Base-by-base conservation (phyloP, 2,329 filamentous ascomycete species). In the Alternaria infectoria region DNA sequence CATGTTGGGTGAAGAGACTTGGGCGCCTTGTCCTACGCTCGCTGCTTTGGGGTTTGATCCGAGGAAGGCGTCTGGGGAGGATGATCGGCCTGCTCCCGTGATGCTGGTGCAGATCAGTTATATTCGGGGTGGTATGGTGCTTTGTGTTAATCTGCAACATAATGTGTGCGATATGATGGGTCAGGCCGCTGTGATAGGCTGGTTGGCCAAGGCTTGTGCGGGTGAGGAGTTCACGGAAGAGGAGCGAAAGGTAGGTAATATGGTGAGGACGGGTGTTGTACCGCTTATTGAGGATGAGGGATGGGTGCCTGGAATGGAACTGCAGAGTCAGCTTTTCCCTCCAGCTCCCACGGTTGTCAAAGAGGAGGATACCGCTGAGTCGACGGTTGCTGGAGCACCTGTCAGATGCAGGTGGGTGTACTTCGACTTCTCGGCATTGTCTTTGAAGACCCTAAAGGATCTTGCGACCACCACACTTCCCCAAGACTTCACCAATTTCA, bases 151-250 rank as follows among this genome's bases (percentile, higher is more conserved):
- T 26, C 81, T 77, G 8, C 81, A 86, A 23, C 87, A 88, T 65
- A 79, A 80, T 6, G 72, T 77, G 1, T 84, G 86, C 80, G 87
- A 88, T 58, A 83, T 85, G 75, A 80, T 79, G 1, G 86, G 85
- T 2, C 81, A 85, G 65, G 83, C 76, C 3, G 78, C 82, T 21
- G 64, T 86, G 15, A 84, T 87, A 15, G 61, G 73, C 3, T 80
- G 86, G 2, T 74, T 88, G 6, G 79, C 82, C 0, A 86, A 86
- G 59, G 85, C 84, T 0, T 87, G 85, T 57, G 73, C 70, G 1
- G 70, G 76, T 2, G 82, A 85, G 28, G n/a, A 62, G 0, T 87
- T 86, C 68, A 84, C 83, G 0, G 44, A 63, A 0, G 77, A 84
- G 7, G 86, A 88, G 54, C 44, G 84, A 0, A 28, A 59, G 0